Evolutionary conservation across 2,329 filamentous ascomycete genomes (phyloP), one percentile per base, ranked within the genome.

Genomic region (Colletotrichum sp.): DNA sequence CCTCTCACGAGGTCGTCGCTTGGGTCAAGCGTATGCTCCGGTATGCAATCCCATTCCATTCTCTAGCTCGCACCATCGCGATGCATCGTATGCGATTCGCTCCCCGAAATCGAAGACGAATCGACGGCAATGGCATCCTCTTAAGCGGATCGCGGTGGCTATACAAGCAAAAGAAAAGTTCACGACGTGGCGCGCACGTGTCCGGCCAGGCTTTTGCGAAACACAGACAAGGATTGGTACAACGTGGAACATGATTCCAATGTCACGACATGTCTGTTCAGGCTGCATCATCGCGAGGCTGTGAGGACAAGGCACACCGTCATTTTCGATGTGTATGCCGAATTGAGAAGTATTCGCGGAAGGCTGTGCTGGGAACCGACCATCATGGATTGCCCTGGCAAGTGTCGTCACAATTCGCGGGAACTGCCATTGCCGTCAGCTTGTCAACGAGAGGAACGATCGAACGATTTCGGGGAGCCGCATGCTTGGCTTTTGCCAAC

Each of bases 21-120:
- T 99, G 97, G 97, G 94, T 98, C 80, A 99, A 99, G 93, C 93
- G 96, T 80, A 98, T 98, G 81, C 90, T 99, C 70, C 93, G 94
- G 93, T 95, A 91, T 77, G 86, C 72, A 74, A 29, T 55, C 15
- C 64, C 61, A 18, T 55, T 61, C 55, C 43, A 64, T 43, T 24
- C 47, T 57, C 38, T 21, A 16, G 29, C 21, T 54, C 24, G 21
- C 59, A 43, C 62, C 24, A 27, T 51, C 33, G 31, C 72, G 36
- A 67, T 62, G 43, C 61, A 27, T 58, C 29, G 43, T 58, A 24
- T 43, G 24, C 62, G 59, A 24, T 36, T 61, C 34, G 62, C 36
- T 43, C 29, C 54, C 54, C 68, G 63, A 67, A 24, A 58, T 63
- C 57, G 72, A 70, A 70, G 6, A 16, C 47, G 34, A 36, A 21